Percentiles rank a stretch among this genome's conserved stretches.
Evolutionary conservation across 495 filamentous ascomycete species (phyloP).

Genomic region (Geopyxis carbonaria): DNA sequence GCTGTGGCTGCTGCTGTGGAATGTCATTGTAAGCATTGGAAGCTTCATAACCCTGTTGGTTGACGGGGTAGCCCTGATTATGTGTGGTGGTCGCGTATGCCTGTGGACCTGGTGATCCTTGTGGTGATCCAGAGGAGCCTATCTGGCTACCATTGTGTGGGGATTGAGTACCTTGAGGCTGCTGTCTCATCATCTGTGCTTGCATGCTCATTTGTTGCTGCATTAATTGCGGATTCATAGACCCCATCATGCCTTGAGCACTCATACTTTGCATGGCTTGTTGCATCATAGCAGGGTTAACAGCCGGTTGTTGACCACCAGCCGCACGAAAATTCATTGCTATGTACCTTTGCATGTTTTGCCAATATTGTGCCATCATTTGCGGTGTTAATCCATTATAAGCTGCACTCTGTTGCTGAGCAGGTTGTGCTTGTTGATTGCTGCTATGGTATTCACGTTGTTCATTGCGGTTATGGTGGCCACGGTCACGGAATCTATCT

Average conservation of each 20-base stretch:
- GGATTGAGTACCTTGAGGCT: conserved; percentile 28
- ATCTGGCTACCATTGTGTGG: neutral
- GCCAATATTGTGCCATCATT: conserved; percentile 95
- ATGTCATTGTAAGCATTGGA: conserved; percentile 11
- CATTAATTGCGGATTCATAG: conserved; percentile 53
- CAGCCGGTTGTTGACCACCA: conserved; percentile 32
- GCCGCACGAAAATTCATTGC: conserved; percentile 47
- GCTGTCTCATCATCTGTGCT: conserved; percentile 41
- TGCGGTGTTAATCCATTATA: conserved; percentile 64
- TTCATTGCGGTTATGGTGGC: conserved; percentile 31
- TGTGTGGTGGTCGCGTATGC: no score
- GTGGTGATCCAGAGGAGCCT: neutral
- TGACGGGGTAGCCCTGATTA: neutral
- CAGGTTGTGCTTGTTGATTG: conserved; percentile 26
- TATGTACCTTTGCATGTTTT: conserved; percentile 94
- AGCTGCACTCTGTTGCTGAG: conserved; percentile 19
- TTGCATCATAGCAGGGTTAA: conserved; percentile 49
- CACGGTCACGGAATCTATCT: conserved; percentile 38
- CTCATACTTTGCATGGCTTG: conserved; percentile 62
- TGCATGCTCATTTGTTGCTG: conserved; percentile 52
- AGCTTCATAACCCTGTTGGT: neutral
- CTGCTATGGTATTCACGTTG: conserved; percentile 31
- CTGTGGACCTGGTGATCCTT: no score
- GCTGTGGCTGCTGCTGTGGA: conserved; percentile 44
- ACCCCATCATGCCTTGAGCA: conserved; percentile 27